A percentile compares a stretch with the other conserved stretches of the same genome.
Conservation (phyloP, 495 filamentous ascomycete genomes). For the Cairneyella variabilis region DNA sequence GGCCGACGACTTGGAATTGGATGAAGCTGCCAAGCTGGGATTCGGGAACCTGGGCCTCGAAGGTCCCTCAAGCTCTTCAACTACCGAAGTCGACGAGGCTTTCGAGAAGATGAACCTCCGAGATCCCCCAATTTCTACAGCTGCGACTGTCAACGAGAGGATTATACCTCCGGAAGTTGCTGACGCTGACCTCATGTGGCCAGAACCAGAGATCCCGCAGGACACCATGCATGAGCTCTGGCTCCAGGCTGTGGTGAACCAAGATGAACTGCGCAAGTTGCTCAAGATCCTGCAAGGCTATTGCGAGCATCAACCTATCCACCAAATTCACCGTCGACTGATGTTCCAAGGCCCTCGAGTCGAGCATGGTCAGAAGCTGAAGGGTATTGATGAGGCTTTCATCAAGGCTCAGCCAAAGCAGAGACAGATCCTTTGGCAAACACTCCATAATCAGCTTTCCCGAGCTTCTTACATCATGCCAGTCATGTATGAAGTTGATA, state of each 20-base stretch:
- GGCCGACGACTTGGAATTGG: too few relatives aligned
- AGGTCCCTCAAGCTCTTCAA: too few relatives aligned
- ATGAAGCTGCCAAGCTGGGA: too few relatives aligned
- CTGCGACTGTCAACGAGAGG: too few relatives aligned
- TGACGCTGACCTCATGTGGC: neutral
- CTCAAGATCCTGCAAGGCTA: constrained; percentile 22
- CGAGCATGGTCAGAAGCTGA: constrained; percentile 5
- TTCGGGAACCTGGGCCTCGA: too few relatives aligned
- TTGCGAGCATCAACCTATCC: constrained; percentile 20
- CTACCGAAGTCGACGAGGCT: too few relatives aligned
- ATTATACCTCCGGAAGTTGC: too few relatives aligned
- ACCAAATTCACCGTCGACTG: constrained; percentile 12
- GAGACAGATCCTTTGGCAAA: constrained; percentile 10
- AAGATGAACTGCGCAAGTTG: constrained; percentile 12
- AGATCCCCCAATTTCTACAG: too few relatives aligned
- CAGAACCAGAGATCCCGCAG: neutral
- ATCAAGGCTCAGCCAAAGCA: constrained; percentile 7
- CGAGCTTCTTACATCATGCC: constrained; percentile 22
- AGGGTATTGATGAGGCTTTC: constrained; percentile 11
- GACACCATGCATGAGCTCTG: constrained; percentile 24
- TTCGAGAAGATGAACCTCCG: too few relatives aligned
- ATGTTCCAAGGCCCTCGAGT: constrained; percentile 18
- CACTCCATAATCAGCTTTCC: constrained; percentile 13
- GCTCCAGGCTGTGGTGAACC: constrained; percentile 9
- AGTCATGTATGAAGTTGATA: constrained; percentile 16